These are phyloP conservation scores for Plasmodium inui DNA, from an alignment of 169 alveolate species.

Conservation along the genomic window DNA sequence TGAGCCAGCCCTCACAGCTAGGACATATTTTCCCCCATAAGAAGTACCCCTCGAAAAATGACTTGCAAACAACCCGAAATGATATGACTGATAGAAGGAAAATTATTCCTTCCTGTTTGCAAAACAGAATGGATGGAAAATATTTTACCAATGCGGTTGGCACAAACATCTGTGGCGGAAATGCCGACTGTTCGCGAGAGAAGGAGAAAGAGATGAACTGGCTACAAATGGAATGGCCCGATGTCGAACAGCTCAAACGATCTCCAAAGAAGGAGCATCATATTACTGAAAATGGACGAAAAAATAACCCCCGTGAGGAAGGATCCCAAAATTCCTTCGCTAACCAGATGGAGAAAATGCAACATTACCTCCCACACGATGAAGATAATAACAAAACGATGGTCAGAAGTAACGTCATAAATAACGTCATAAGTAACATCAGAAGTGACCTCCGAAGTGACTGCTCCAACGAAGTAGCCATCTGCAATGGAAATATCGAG, in stretches of 20 bases:
- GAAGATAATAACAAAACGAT: neutral
- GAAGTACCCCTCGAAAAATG: neutral
- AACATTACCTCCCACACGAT: neutral
- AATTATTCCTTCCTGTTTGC: neutral
- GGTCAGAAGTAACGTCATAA: neutral
- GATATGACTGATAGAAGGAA: neutral
- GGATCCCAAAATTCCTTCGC: neutral
- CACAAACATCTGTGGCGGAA: neutral
- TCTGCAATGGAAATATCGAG: neutral
- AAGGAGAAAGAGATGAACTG: neutral
- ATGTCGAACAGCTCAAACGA: slow-evolving; percentile 1
- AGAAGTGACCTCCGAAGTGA: neutral
- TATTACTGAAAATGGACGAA: neutral
- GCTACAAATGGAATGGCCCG: neutral
- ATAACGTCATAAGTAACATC: neutral
- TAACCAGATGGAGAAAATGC: neutral
- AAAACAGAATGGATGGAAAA: neutral
- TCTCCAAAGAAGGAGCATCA: neutral
- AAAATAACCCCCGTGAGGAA: neutral
- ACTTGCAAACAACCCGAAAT: neutral
- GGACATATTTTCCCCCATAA: neutral
- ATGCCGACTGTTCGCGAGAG: neutral
- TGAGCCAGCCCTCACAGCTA: neutral
- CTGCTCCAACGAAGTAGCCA: neutral
- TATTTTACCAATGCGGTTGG: neutral